Base-by-base conservation (phyloP, 2,329 filamentous ascomycete genomes). In the Claviceps digitariae region DNA sequence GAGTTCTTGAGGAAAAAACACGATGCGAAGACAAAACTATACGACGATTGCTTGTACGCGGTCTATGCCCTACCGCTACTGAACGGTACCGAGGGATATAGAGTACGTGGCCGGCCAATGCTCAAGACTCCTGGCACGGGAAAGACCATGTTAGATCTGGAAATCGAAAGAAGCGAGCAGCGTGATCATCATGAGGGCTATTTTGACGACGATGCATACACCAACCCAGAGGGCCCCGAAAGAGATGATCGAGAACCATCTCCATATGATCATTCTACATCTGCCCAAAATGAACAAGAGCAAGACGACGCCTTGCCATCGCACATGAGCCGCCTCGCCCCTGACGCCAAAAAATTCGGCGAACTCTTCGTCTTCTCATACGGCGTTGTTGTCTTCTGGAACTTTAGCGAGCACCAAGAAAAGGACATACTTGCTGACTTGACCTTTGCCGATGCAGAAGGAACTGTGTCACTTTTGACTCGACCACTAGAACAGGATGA, bases 351-450 rank as follows among this genome's bases (percentile, higher is more conserved):
- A 63, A 78, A 83, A 53, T 89, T 95, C 64, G 91, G 88, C 44
- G 93, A 98, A 70, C 88, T 97, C 81, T 97, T 95, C 65, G 85
- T 98, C 61, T 97, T 94, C 68, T 91, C 87, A 17, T 98, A 98
- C 64, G 93, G 93, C 21, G 91, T 98, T 0, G 91, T 93, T 0
- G 93, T 98, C 5, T 95, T 98, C 66, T 98, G 93, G 93, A 98
- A 98, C 67, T 96, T 98, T 62, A 91, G 88, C 12, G 90, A 95
- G 67, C 81, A 85, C 58, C 93, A 98, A 66, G 93, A 98, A 67
- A 96, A 95, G 69, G 90, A 96, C 62, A 88, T 97, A 48, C 78
- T 98, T 23, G 93, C 93, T 41, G 93, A 98, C 67, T 74, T 98
- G 52, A 93, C 90, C 1, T 97, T 98, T 69, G 87, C 87, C 12